Percentiles rank a stretch among this genome's conserved stretches.
Evolutionary conservation across 208 protist species (phyloP).

Genomic region (Strigomonas culicis): DNA sequence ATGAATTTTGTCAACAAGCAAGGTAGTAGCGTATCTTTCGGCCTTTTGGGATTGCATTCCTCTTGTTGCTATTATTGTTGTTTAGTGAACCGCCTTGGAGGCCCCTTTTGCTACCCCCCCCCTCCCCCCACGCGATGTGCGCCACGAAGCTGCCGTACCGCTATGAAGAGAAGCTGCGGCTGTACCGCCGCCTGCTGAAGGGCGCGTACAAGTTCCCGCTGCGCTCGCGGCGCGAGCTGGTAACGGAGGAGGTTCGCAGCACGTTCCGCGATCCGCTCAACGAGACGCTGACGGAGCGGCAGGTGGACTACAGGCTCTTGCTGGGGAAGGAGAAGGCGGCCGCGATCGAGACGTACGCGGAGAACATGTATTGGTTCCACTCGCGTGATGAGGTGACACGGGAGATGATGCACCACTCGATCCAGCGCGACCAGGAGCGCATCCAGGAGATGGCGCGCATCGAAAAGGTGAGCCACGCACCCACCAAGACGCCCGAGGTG

Average conservation of each 20-base stretch:
- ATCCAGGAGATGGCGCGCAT: conserved; percentile 44
- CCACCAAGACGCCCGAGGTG: conserved; percentile 66
- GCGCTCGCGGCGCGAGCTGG: conserved; percentile 72
- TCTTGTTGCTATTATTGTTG: neutral
- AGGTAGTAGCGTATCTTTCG: too few relatives aligned
- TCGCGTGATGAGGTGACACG: conserved; percentile 82
- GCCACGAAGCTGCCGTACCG: conserved; percentile 38
- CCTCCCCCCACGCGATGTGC: neutral
- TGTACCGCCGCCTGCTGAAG: conserved; percentile 76
- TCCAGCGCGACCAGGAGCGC: conserved; percentile 55
- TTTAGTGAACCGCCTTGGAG: neutral
- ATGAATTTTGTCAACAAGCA: too few relatives aligned
- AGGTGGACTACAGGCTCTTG: conserved; percentile 77
- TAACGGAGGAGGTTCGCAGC: conserved; percentile 73
- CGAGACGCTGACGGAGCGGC: conserved; percentile 38
- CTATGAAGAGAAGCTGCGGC: conserved; percentile 55
- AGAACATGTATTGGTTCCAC: conserved; percentile 92
- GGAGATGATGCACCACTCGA: conserved; percentile 80
- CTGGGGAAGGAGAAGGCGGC: conserved; percentile 78
- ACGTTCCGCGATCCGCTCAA: conserved; percentile 69
- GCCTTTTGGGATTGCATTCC: neutral
- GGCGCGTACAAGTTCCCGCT: conserved; percentile 69
- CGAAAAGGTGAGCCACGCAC: conserved; percentile 50
- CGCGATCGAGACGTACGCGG: conserved; percentile 69
- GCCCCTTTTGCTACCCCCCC: neutral